These are phyloP conservation scores for Kwoniella sp. DNA, from an alignment of 768 basidiomycete species.

Conservation along the genomic window DNA sequence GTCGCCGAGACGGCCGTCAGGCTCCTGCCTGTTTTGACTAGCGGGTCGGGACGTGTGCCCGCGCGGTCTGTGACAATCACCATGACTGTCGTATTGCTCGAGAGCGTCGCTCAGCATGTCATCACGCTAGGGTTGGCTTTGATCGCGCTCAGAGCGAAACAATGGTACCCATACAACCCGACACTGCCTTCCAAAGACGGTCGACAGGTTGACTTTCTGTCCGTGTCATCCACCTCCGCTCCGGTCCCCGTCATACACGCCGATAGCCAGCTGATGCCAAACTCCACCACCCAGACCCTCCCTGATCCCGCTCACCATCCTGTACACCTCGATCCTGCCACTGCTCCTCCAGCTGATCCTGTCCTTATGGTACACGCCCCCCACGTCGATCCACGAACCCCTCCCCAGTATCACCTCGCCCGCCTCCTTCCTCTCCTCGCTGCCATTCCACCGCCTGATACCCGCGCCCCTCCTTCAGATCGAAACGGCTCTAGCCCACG, in stretches of 20 bases:
- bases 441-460: not conserved
- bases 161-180: slow-evolving; percentile 22
- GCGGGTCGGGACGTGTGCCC: too few species aligned
- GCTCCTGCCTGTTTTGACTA: slow-evolving; percentile 3
- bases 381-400: not conserved
- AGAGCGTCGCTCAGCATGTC: slow-evolving; percentile 28
- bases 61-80: too few species aligned
- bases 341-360: slow-evolving; percentile 46
- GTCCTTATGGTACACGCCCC: slow-evolving; percentile 39
- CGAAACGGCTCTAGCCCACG: not conserved
- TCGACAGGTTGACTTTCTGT: slow-evolving; percentile 40
- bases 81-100: slow-evolving; percentile 7
- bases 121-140: slow-evolving; percentile 19
- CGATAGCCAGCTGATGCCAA: slow-evolving; percentile 4
- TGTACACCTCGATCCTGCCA: slow-evolving; percentile 44
- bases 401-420: not conserved
- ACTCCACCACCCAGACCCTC: slow-evolving; percentile 18
- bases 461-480: not conserved
- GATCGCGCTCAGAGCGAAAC: slow-evolving; percentile 10
- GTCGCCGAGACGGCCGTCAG: slow-evolving; percentile 13
- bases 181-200: slow-evolving; percentile 21
- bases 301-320: slow-evolving; percentile 43
- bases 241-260: not conserved
- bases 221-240: slow-evolving; percentile 6
- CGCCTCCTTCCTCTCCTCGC: not conserved